These are phyloP conservation scores for Exophiala oligosperma DNA, from an alignment of 2,329 filamentous ascomycete genomes.

Conservation along the genomic window DNA sequence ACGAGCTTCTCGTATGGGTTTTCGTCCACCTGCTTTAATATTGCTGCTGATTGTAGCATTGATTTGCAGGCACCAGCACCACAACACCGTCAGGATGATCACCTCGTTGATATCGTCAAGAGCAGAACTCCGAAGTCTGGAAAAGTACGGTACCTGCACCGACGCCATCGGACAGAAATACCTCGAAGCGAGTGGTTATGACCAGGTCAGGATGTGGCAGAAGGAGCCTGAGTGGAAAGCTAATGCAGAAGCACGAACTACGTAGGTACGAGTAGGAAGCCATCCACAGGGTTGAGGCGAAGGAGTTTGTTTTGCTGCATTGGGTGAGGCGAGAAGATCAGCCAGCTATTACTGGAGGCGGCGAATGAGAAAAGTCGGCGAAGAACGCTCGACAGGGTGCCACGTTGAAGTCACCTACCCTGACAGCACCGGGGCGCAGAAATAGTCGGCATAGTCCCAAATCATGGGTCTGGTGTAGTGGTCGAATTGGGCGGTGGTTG, in stretches of 20 bases:
- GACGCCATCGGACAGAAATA: neutral
- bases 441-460: slow-evolving; percentile 2
- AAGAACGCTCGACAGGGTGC: slow-evolving; percentile 8
- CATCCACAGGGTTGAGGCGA: neutral
- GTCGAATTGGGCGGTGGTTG: slow-evolving; percentile 6
- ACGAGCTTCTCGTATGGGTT: neutral
- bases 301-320: neutral
- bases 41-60: neutral
- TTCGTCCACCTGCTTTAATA: neutral
- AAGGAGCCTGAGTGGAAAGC: slow-evolving; percentile 10
- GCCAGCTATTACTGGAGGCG: slow-evolving; percentile 20
- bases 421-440: slow-evolving; percentile 6
- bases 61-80: neutral
- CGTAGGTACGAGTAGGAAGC: no score
- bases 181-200: neutral
- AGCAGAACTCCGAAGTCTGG: neutral
- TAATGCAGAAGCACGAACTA: neutral
- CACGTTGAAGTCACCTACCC: slow-evolving; percentile 10
- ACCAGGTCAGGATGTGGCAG: neutral
- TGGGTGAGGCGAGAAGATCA: slow-evolving; percentile 21
- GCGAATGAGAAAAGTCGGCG: slow-evolving; percentile 6
- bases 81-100: neutral
- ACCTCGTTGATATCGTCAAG: neutral
- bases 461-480: neutral
- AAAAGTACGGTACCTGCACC: slow-evolving; percentile 11